phyloP scores from a whole-genome alignment of 345 rosid genomes.

The Populus nigra region DNA sequence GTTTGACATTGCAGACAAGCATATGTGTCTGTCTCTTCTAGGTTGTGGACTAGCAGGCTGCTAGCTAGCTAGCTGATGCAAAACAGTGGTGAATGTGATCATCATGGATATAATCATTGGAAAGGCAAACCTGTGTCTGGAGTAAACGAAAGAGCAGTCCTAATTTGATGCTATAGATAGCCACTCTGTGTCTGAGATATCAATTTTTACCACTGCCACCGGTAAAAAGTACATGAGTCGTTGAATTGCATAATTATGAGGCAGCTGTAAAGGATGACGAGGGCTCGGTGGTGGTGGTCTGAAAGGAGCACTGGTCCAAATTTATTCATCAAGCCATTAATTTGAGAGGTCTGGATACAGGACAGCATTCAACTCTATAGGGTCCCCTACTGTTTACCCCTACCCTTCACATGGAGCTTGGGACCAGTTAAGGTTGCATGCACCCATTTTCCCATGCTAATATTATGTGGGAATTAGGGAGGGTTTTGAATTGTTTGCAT shows the following conservation, averaged over 20 bases:
- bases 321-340: constrained; percentile 24
- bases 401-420: neutral
- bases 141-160: too few relatives aligned
- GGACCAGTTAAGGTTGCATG: constrained; percentile 1
- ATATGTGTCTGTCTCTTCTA: too few relatives aligned
- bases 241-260: constrained; percentile 23
- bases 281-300: neutral
- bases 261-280: constrained; percentile 24
- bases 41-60: too few relatives aligned
- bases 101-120: too few relatives aligned
- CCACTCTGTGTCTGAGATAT: too few relatives aligned
- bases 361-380: neutral
- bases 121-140: too few relatives aligned
- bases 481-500: too few relatives aligned
- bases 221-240: constrained; percentile 15
- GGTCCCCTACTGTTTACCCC: constrained; percentile 6
- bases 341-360: neutral
- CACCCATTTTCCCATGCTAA: neutral
- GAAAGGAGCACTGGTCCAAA: constrained; percentile 18
- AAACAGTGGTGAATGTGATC: too few relatives aligned
- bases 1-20: too few relatives aligned
- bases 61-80: too few relatives aligned
- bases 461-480: too few relatives aligned
- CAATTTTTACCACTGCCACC: neutral
- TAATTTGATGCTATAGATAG: too few relatives aligned